Evolutionary conservation across 2,329 filamentous ascomycete species (phyloP).

Genomic region (Fusarium bulbicola): DNA sequence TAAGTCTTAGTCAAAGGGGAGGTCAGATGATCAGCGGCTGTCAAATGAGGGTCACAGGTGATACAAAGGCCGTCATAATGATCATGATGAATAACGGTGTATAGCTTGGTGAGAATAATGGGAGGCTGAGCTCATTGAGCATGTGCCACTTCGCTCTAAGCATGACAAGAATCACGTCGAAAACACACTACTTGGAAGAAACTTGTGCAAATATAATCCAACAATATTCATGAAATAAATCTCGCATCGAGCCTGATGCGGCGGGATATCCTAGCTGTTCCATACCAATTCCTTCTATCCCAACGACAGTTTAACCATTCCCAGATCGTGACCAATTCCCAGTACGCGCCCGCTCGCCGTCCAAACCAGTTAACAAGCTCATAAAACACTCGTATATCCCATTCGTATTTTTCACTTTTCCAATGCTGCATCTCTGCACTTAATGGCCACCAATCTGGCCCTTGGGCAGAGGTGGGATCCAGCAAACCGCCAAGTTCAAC

Average conservation of each 20-base stretch:
- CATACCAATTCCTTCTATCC: neutral
- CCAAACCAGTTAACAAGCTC: neutral
- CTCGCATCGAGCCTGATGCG: neutral
- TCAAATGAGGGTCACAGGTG: neutral
- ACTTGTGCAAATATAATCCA: neutral
- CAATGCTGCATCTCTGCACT: neutral
- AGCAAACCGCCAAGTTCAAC: conserved; percentile 71
- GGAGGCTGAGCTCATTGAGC: neutral
- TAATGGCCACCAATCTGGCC: conserved; percentile 49
- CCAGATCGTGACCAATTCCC: neutral
- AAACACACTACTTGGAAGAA: neutral
- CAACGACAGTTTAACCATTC: neutral
- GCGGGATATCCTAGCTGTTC: conserved; percentile 18
- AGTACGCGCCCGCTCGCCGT: conserved; percentile 3
- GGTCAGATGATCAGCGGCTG: neutral
- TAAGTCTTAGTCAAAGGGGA: neutral
- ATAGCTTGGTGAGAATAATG: neutral
- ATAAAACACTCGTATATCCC: neutral
- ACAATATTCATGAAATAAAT: neutral
- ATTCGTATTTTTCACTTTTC: neutral
- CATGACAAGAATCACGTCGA: neutral
- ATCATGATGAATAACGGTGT: neutral
- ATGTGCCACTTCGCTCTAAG: neutral
- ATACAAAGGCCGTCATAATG: neutral
- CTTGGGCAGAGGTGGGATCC: conserved; percentile 64